These are phyloP conservation scores for Zymoseptoria tritici DNA, from an alignment of 2,329 filamentous ascomycete genomes.

Conservation along the genomic window DNA sequence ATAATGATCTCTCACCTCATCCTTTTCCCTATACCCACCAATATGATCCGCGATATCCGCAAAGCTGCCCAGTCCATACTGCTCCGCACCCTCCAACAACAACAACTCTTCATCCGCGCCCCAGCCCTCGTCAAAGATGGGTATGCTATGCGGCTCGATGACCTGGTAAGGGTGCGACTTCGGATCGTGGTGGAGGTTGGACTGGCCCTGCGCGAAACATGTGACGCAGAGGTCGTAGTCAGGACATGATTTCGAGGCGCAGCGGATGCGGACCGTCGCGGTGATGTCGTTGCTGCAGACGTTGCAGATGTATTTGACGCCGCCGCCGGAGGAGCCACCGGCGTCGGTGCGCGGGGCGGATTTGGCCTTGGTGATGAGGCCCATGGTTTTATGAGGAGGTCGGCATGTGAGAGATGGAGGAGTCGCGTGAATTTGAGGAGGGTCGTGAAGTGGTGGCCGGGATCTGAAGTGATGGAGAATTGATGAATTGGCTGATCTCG, in stretches of 20 bases:
- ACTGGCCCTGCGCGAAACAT: conserved; percentile 79
- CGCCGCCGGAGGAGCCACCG: conserved; percentile 29
- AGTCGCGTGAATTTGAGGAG: no score
- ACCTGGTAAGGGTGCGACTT: conserved; percentile 82
- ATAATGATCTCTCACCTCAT: conserved; percentile 94
- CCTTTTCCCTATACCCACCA: conserved; percentile 85
- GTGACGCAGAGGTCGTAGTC: conserved; percentile 97
- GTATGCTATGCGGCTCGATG: conserved; percentile 96
- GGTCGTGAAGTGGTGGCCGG: no score
- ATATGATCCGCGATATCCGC: conserved; percentile 97
- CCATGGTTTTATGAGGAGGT: conserved; percentile 15
- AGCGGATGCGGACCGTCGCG: conserved; percentile 92
- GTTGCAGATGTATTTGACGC: conserved; percentile 88
- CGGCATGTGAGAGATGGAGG: no score
- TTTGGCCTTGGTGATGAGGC: conserved; percentile 30
- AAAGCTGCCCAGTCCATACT: conserved; percentile 94
- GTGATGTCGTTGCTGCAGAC: conserved; percentile 95
- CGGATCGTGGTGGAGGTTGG: conserved; percentile 78
- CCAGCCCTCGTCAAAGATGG: conserved; percentile 92
- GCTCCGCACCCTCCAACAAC: conserved; percentile 86
- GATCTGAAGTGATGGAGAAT: no score
- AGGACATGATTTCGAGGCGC: conserved; percentile 72
- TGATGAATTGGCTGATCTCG: no score
- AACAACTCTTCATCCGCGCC: conserved; percentile 95
- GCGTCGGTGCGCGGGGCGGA: conserved; percentile 22